These are phyloP conservation scores for Phlyctochytrium planicorne DNA, from an alignment of 192 early-diverging fungal species.

Conservation along the genomic window DNA sequence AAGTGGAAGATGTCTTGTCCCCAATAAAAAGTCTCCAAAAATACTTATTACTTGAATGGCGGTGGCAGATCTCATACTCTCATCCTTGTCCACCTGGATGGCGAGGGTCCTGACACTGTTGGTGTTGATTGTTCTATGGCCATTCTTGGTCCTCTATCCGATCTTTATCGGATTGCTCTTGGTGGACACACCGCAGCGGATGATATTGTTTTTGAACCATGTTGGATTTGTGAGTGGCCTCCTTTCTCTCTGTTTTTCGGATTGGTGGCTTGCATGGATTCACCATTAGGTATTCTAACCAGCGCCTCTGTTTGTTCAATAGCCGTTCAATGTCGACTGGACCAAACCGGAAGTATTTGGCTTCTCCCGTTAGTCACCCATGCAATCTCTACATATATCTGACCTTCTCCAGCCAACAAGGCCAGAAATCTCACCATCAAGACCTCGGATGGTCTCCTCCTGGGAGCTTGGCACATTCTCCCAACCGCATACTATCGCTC, in stretches of 20 bases:
- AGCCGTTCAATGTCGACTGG: constrained; percentile 23
- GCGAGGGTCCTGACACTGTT: too few species aligned
- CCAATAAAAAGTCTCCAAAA: too few species aligned
- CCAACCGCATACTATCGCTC: background rate
- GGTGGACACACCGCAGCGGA: background rate
- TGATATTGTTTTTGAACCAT: background rate
- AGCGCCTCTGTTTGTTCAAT: background rate
- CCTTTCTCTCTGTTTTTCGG: background rate
- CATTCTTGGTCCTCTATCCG: background rate
- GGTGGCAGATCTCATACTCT: too few species aligned
- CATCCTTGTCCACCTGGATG: too few species aligned
- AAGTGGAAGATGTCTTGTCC: too few species aligned
- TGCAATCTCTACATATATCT: background rate
- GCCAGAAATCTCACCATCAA: constrained; percentile 28
- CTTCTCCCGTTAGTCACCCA: constrained; percentile 22
- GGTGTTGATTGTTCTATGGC: background rate
- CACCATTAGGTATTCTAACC: background rate
- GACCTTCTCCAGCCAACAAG: background rate
- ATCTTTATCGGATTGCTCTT: background rate
- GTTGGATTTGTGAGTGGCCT: background rate
- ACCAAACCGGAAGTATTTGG: constrained; percentile 26
- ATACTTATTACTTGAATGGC: too few species aligned
- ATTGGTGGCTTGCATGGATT: background rate
- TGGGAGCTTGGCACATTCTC: constrained; percentile 51
- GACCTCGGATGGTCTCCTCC: constrained; percentile 36